Evolutionary conservation across 139 green algal species (phyloP), one percentile per base, ranked within the genome.

Genomic region (Marvania coccoides): DNA sequence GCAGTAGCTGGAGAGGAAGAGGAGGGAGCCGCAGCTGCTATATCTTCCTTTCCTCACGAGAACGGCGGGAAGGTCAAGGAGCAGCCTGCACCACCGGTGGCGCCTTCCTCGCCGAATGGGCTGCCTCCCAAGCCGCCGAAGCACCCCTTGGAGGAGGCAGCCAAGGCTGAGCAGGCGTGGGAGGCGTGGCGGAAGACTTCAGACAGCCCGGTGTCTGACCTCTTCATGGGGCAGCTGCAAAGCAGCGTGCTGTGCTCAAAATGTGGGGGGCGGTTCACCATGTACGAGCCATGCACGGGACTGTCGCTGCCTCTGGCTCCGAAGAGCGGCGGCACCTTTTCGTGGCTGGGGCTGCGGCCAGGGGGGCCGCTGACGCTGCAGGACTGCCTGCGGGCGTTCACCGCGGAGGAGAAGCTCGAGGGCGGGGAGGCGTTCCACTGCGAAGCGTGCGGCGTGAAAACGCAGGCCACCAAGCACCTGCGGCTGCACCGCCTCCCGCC

Each of bases 231-330:
- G 1, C 80, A 83, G 74, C 60, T 85, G 58, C 78, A 77, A 61
- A 78, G 71, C 67, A 73, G 51, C 29, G 63, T 87, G n/a, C 70
- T 58, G 4, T 87, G 80, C 61, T 65, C 69, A 51, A 78, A 74
- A 47, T 87, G 80, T 71, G 47, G 67, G 14, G 28, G 48, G 4
- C 66, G 74, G 26, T 81, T 76, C 72, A 85, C 79, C 12, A 74
- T 61, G 57, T 81, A 81, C 46, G 81, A 86, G 59, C 71, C 74
- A 26, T 88, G 83, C 61, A 79, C 67, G 80, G 76, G 82, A 35
- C 73, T 88, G 6, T 78, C 61, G 9, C 69, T 88, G 45, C 76
- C 81, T 5, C 58, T 88, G 37, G 63, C 71, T 12, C 51, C n/a
- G 64, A 71, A 47, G 47, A 73, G 34, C 15, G 53, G 39, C 30